Base-by-base conservation (phyloP, 2,329 filamentous ascomycete genomes). In the Xylariaceae sp. region DNA sequence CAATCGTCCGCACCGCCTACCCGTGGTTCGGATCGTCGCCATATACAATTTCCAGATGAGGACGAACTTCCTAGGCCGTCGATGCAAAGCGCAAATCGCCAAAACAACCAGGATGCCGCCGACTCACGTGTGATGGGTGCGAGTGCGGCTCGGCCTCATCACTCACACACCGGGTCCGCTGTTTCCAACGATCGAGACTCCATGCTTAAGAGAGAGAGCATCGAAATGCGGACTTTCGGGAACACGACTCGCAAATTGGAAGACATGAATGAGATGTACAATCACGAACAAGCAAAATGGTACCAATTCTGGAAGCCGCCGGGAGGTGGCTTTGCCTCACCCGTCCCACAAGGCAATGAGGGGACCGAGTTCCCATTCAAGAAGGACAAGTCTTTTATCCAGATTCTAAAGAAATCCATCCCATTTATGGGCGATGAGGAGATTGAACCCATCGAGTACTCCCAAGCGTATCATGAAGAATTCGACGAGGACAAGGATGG, bases 291-390 rank as follows among this genome's bases (percentile, higher is more conserved):
- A 17, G 56, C 61, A 1, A 61, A 57, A 25, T 80, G 75, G 64
- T 80, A 72, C 61, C 59, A 80, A 39, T 80, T 81, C 38, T 81
- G 77, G 77, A 75, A 77, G 45, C 70, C 73, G 0, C 77, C 77
- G 0, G 57, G 68, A 2, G 77, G 77, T 16, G 72, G 70, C 3
- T 81, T 77, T 45, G 61, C 70, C 7, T 79, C 75, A 0, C 77
- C 77, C 0, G 58, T 80, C 1, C 77, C 77, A 0, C 75, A 79
- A 33, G 72, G 70, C 3, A 55, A 53, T n/a, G 66, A 69, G 19
- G 57, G 59, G 3, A 57, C 58, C 18, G 67, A 67, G 15, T 61
- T 61, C 18, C 63, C 64, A 2, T 59, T 64, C 51, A 59, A 58
- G 12, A 56, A 64, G 13, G 58, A 68, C 21, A 72, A 71, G 37